A percentile compares a stretch with the other conserved stretches of the same genome.
Evolutionary conservation across 176 grass and related monocot genomes (phyloP).

Genomic region (Phoenix roebelenii): DNA sequence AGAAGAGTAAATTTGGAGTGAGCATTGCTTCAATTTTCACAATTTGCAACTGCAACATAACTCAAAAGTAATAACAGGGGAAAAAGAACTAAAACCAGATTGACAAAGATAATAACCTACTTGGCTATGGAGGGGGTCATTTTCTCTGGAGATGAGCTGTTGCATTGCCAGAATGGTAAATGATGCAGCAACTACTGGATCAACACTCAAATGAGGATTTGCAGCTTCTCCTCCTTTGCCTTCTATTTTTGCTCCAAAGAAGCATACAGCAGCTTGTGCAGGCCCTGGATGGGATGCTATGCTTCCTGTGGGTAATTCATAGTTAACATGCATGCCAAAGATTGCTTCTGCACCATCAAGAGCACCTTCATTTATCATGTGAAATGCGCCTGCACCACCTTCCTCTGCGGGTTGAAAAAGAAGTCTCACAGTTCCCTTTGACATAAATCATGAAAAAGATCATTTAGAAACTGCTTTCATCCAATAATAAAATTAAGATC

Average conservation of each 20-base stretch:
- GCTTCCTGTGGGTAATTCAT: constrained; percentile 38
- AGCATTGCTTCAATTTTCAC: too few relatives aligned
- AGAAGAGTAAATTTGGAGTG: too few relatives aligned
- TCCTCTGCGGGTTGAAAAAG: constrained; percentile 97
- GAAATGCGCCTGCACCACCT: constrained; percentile 74
- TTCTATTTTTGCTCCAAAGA: constrained; percentile 71
- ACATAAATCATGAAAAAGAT: constrained; percentile 15
- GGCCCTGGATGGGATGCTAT: constrained; percentile 53
- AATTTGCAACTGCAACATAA: too few relatives aligned
- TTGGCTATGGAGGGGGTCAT: constrained; percentile 83
- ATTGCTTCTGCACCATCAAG: constrained; percentile 59
- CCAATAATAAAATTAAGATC: too few relatives aligned
- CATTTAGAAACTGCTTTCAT: not conserved
- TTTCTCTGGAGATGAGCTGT: constrained; percentile 75
- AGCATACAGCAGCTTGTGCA: constrained; percentile 60
- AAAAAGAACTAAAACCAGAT: too few relatives aligned
- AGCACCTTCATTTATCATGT: constrained; percentile 79
- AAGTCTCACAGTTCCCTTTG: constrained; percentile 82
- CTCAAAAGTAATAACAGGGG: too few relatives aligned
- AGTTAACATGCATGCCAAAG: constrained; percentile 76
- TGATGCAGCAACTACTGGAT: constrained; percentile 60
- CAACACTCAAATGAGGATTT: constrained; percentile 65
- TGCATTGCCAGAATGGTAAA: constrained; percentile 58
- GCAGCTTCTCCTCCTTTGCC: constrained; percentile 69
- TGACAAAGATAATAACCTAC: constrained; percentile 21